A percentile compares a stretch with the other conserved stretches of the same genome.
These are phyloP conservation scores for Tremella fuciformis DNA, from an alignment of 768 basidiomycete genomes.

Conservation along the genomic window DNA sequence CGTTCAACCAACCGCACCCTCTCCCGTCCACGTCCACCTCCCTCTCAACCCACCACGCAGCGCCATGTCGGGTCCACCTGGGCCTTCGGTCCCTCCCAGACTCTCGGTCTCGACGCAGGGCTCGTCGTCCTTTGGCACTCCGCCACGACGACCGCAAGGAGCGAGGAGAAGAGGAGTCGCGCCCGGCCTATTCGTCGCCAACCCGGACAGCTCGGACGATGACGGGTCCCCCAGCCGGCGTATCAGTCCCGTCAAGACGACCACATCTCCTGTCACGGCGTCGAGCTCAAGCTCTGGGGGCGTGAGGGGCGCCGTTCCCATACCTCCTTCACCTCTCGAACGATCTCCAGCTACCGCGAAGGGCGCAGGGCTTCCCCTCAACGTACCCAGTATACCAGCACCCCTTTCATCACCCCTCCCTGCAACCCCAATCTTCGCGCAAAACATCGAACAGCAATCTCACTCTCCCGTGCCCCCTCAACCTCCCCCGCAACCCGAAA, in stretches of 20 bases:
- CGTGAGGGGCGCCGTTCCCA: slow-evolving; percentile 9
- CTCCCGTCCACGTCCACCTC: not conserved
- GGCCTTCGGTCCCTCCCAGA: slow-evolving; percentile 16
- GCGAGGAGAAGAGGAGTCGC: slow-evolving; percentile 23
- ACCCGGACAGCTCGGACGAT: slow-evolving; percentile 45
- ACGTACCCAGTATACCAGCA: slow-evolving; percentile 35
- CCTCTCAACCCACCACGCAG: not conserved
- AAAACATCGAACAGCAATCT: slow-evolving; percentile 8
- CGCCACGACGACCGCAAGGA: slow-evolving; percentile 29
- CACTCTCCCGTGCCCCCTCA: slow-evolving; percentile 28
- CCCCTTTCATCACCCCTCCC: slow-evolving; percentile 39
- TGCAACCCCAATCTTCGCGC: slow-evolving; percentile 5
- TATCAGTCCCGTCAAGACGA: slow-evolving; percentile 17
- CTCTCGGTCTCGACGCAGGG: slow-evolving; percentile 14
- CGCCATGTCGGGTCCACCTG: not conserved
- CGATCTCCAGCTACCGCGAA: not conserved
- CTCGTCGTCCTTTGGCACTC: slow-evolving; percentile 11
- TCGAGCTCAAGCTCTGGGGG: slow-evolving; percentile 27
- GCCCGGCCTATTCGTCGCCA: slow-evolving; percentile 40
- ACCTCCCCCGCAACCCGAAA: slow-evolving; percentile 46
- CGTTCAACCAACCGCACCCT: not conserved
- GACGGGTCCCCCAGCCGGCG: slow-evolving; percentile 14
- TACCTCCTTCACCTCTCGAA: not conserved
- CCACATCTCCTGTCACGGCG: slow-evolving; percentile 27
- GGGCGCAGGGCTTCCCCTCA: slow-evolving; percentile 9